These are phyloP conservation scores for Nakazawaea ernobii DNA, from an alignment of 805 yeast genomes.

Conservation along the genomic window DNA sequence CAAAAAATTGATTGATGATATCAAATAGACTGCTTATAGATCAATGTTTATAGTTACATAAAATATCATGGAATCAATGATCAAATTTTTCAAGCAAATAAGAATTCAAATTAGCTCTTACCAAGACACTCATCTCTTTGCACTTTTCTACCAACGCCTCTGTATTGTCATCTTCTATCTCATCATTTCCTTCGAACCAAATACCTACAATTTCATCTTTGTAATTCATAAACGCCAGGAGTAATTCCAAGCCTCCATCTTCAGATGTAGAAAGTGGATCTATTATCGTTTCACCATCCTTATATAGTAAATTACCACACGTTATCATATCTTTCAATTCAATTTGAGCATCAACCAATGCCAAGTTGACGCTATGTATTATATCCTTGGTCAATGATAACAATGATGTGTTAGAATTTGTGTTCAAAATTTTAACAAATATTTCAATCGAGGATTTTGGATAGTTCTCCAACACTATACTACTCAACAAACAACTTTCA, in stretches of 20 bases:
- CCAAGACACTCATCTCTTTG: constrained; percentile 33
- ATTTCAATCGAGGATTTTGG: constrained; percentile 89
- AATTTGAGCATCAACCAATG: constrained; percentile 80
- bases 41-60: neutral
- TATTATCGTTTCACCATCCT: constrained; percentile 6
- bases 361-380: constrained; percentile 61
- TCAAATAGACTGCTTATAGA: neutral
- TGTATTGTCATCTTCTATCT: constrained; percentile 27
- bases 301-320: constrained; percentile 43
- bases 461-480: constrained; percentile 61
- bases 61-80: neutral
- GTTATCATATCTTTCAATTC: constrained; percentile 75
- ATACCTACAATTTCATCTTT: constrained; percentile 57
- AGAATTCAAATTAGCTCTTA: constrained; percentile 39
- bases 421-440: constrained; percentile 61
- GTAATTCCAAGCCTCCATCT: constrained; percentile 25
- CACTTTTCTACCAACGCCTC: constrained; percentile 28
- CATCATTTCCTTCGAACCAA: constrained; percentile 38
- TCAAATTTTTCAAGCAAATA: constrained; percentile 26
- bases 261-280: constrained; percentile 9
- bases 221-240: constrained; percentile 49
- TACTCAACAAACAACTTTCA: constrained; percentile 30
- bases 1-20: constrained; percentile 18
- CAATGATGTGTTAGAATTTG: constrained; percentile 19
- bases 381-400: constrained; percentile 29